Evolutionary conservation across 2,329 filamentous ascomycete species (phyloP), one percentile per base, ranked within the genome.

Genomic region (Penicillium italicum): DNA sequence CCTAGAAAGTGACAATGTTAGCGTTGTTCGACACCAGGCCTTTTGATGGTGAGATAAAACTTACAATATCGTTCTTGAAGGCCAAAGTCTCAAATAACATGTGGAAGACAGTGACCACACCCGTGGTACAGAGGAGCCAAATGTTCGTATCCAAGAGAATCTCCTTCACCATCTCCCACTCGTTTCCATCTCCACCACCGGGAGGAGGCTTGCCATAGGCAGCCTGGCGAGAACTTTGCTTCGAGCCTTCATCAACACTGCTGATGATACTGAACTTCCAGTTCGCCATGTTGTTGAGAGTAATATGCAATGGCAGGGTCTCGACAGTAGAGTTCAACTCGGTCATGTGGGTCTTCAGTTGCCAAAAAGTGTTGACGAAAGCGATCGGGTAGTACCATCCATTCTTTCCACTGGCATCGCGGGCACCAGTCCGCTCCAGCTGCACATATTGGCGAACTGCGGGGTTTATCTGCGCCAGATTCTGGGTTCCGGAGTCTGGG

Each of bases 151-250:
- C 91, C 36, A 97, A 82, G 37, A 99, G 82, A 45, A 97, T 89
- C 69, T 95, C 89, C 80, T 99, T 99, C 79, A 99, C 86, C 83
- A 97, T 91, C 72, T 99, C 94, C 67, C 97, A 90, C 75, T 99
- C 94, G 55, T 84, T 90, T 40, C 94, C 94, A 70, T 97, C 94
- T 55, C 92, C 89, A 53, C 88, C 89, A 34, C 88, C 88, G 0
- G 90, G 85, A 6, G 88, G 79, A 3, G 85, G 78, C 34, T 85
- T 81, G 43, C 90, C 91, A 55, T 82, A 85, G 1, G 91, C 91
- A 48, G 89, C 89, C 70, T 91, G 87, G 43, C 85, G 85, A 40
- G 90, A 86, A 56, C 87, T 88, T 66, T 94, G 85, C 75, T 95
- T 96, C 65, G 92, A 86, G 66, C 89, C 91, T 67, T 91, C 85